Evolutionary conservation across 768 basidiomycete species (phyloP).

Genomic region (Xerocomellus chrysenteron): DNA sequence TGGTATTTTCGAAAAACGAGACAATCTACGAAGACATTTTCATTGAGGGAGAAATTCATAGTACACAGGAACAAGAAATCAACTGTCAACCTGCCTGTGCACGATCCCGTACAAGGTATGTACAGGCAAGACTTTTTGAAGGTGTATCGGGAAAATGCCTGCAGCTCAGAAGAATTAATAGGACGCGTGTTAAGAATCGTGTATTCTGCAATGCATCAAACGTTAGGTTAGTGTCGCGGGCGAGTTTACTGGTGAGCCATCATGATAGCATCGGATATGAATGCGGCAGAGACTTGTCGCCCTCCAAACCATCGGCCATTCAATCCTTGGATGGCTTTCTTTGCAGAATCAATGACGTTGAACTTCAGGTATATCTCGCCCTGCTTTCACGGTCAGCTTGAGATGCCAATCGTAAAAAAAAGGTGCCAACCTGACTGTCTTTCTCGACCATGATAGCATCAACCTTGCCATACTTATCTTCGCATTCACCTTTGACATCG

Average conservation of each 20-base stretch:
- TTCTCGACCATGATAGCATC: constrained; percentile 89
- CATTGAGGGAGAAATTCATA: constrained; percentile 32
- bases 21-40: constrained; percentile 36
- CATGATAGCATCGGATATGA: constrained; percentile 94
- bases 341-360: constrained; percentile 71
- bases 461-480: constrained; percentile 86
- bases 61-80: constrained; percentile 31
- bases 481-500: constrained; percentile 93
- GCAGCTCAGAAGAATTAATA: constrained; percentile 34
- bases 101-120: constrained; percentile 30
- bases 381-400: constrained; percentile 40
- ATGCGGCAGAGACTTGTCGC: constrained; percentile 79
- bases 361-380: constrained; percentile 99
- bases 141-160: constrained; percentile 31
- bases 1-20: constrained; percentile 21
- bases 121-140: constrained; percentile 34
- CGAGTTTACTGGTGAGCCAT: constrained; percentile 73
- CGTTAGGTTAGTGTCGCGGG: constrained; percentile 24
- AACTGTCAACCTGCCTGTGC: constrained; percentile 41
- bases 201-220: constrained; percentile 31
- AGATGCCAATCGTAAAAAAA: neutral
- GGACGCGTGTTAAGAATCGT: constrained; percentile 15
- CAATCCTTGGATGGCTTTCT: constrained; percentile 82
- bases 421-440: constrained; percentile 76
- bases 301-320: constrained; percentile 98